Conservation (phyloP, 768 basidiomycete species). For the Kwoniella mangroviensis region DNA sequence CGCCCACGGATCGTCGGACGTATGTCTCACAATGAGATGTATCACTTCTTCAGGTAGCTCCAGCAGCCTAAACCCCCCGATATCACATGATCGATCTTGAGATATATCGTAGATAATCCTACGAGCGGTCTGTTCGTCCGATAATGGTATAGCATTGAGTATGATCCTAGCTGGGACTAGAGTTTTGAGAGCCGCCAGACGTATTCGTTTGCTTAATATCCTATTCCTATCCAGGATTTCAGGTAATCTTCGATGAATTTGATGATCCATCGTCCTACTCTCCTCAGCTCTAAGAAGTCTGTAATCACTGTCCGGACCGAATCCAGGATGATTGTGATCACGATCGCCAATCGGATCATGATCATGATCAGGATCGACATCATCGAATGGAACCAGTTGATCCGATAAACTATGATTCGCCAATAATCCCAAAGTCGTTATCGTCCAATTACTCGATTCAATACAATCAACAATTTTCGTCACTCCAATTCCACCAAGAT, state of each 20-base stretch:
- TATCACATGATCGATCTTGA: not conserved
- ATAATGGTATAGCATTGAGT: slow-evolving; percentile 29
- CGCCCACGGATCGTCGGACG: slow-evolving; percentile 36
- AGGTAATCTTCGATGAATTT: slow-evolving; percentile 35
- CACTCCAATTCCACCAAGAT: slow-evolving; percentile 33
- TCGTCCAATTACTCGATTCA: slow-evolving; percentile 37
- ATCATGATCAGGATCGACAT: no score
- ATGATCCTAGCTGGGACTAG: slow-evolving; percentile 37
- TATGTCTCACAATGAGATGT: slow-evolving; percentile 37
- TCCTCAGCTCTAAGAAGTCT: slow-evolving; percentile 8
- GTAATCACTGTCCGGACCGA: not conserved
- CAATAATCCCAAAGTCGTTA: slow-evolving; percentile 34
- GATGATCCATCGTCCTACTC: slow-evolving; percentile 17
- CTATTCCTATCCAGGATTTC: slow-evolving; percentile 37
- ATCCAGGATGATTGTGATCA: no score
- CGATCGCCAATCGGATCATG: no score
- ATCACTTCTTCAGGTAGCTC: slow-evolving; percentile 46
- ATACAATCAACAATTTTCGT: slow-evolving; percentile 35
- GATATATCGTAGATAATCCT: slow-evolving; percentile 28
- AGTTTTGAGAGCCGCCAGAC: slow-evolving; percentile 26
- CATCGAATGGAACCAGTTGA: not conserved
- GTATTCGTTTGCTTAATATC: slow-evolving; percentile 31
- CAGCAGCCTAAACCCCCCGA: slow-evolving; percentile 32
- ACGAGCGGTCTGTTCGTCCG: slow-evolving; percentile 28
- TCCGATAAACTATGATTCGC: slow-evolving; percentile 29